Conservation (phyloP, 176 grass and related monocot species). For the Phyllostachys edulis region DNA sequence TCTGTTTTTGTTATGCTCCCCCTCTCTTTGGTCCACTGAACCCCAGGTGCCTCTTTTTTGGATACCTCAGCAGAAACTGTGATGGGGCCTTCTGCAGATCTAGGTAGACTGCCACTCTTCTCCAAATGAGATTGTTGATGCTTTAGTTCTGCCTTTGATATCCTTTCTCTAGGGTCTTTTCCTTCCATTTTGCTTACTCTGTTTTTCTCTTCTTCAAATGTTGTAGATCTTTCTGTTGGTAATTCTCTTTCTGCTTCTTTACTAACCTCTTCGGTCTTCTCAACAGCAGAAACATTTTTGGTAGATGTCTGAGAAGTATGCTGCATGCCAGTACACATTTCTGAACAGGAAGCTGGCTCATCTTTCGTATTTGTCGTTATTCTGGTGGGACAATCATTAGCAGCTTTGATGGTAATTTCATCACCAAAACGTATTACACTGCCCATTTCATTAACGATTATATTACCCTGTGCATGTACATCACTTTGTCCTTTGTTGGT, state of each 20-base stretch:
- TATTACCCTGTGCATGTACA: constrained; percentile 22
- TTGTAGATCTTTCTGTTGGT: constrained; percentile 16
- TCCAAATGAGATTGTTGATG: constrained; percentile 27
- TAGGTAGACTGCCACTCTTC: constrained; percentile 13
- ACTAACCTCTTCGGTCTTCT: neutral
- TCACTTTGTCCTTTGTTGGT: constrained; percentile 5
- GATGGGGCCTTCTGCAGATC: constrained; percentile 30
- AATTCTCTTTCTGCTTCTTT: constrained; percentile 29
- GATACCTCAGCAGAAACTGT: constrained; percentile 22
- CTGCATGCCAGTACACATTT: neutral
- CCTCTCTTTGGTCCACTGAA: constrained; percentile 46
- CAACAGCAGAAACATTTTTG: neutral
- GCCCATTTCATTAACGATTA: neutral
- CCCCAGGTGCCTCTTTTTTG: constrained; percentile 33
- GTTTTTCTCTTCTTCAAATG: constrained; percentile 28
- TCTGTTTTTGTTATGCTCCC: constrained; percentile 33
- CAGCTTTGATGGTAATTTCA: constrained; percentile 28
- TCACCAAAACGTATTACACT: constrained; percentile 24
- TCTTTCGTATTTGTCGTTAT: neutral
- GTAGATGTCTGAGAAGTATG: constrained; percentile 26
- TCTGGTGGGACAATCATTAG: constrained; percentile 1
- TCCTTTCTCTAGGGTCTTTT: constrained; percentile 11
- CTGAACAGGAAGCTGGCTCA: constrained; percentile 21
- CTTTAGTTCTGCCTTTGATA: constrained; percentile 24
- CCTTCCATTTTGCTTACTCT: constrained; percentile 16